Evolutionary conservation across 129 eudicot species (phyloP).

Genomic region (Saposhnikovia divaricata): DNA sequence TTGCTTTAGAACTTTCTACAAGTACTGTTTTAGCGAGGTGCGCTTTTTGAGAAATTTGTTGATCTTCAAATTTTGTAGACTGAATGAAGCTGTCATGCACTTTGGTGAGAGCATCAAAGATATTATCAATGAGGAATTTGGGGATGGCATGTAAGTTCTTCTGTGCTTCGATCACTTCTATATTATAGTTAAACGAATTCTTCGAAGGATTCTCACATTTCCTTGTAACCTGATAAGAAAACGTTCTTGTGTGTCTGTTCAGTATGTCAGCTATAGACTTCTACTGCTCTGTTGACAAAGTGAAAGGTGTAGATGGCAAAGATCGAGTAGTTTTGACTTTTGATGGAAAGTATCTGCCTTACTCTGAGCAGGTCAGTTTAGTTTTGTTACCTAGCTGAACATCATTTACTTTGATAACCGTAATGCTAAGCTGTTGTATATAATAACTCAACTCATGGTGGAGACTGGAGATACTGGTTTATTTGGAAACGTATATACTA

Average conservation of each 20-base stretch:
- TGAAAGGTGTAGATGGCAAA: conserved; percentile 90
- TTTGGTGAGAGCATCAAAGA: conserved; percentile 97
- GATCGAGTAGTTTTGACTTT: conserved; percentile 84
- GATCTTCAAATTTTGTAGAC: conserved; percentile 28
- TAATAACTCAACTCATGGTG: neutral
- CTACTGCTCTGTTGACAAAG: conserved; percentile 92
- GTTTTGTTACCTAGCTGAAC: neutral
- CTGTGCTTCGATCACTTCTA: neutral
- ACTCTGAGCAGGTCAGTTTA: conserved; percentile 79
- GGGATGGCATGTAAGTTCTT: conserved; percentile 93
- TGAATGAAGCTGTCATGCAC: conserved; percentile 92
- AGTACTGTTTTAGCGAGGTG: too few species aligned
- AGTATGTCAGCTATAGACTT: conserved; percentile 99
- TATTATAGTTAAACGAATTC: neutral
- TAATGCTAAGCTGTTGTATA: neutral
- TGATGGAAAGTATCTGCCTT: conserved; percentile 89
- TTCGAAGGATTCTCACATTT: neutral
- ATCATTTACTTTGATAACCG: neutral
- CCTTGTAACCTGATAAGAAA: neutral
- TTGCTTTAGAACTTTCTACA: neutral
- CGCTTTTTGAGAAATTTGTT: neutral
- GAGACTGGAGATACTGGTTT: neutral
- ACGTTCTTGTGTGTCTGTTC: conserved; percentile 10
- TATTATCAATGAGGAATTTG: conserved; percentile 87
- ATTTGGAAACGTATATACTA: neutral